Evolutionary conservation across 2,329 filamentous ascomycete species (phyloP).

Genomic region (Talaromyces sp.): DNA sequence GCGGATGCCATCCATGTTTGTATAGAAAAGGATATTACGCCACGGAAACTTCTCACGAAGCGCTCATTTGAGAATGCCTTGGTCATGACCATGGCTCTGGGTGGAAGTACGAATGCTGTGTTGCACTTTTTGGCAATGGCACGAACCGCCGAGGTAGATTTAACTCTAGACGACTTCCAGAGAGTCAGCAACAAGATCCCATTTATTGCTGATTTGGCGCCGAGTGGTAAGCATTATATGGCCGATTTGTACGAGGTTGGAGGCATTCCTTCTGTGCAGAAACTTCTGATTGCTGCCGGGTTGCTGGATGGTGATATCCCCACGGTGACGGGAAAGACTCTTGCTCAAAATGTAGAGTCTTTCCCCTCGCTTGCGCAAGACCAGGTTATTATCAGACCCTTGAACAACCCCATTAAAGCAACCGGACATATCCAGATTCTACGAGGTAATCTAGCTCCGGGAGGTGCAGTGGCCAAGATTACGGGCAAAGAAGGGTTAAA

Average conservation of each 20-base stretch:
- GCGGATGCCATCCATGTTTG: slow-evolving; percentile 74
- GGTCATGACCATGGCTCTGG: slow-evolving; percentile 87
- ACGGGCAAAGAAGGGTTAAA: slow-evolving; percentile 86
- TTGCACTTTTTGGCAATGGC: slow-evolving; percentile 90
- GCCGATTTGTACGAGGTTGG: slow-evolving; percentile 83
- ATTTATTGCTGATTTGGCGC: slow-evolving; percentile 80
- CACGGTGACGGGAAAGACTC: slow-evolving; percentile 79
- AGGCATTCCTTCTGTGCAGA: slow-evolving; percentile 80
- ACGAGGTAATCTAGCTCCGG: slow-evolving; percentile 80
- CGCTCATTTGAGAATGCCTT: slow-evolving; percentile 83
- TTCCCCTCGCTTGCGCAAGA: slow-evolving; percentile 74
- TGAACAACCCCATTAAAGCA: slow-evolving; percentile 78
- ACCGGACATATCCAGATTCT: slow-evolving; percentile 88
- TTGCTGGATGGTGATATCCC: slow-evolving; percentile 73
- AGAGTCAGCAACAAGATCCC: slow-evolving; percentile 78
- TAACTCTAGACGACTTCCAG: slow-evolving; percentile 80
- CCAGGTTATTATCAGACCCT: slow-evolving; percentile 77
- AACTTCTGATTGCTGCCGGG: slow-evolving; percentile 72
- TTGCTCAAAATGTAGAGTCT: slow-evolving; percentile 74
- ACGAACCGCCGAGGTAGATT: slow-evolving; percentile 71
- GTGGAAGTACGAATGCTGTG: slow-evolving; percentile 84
- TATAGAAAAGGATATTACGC: slow-evolving; percentile 79
- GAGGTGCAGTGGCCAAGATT: slow-evolving; percentile 90
- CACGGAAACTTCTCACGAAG: slow-evolving; percentile 75
- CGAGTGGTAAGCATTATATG: slow-evolving; percentile 81